Evolutionary conservation across 164 flowering plant genomes (phyloP), one percentile per base, ranked within the genome.

Genomic region (Magnolia officinalis): DNA sequence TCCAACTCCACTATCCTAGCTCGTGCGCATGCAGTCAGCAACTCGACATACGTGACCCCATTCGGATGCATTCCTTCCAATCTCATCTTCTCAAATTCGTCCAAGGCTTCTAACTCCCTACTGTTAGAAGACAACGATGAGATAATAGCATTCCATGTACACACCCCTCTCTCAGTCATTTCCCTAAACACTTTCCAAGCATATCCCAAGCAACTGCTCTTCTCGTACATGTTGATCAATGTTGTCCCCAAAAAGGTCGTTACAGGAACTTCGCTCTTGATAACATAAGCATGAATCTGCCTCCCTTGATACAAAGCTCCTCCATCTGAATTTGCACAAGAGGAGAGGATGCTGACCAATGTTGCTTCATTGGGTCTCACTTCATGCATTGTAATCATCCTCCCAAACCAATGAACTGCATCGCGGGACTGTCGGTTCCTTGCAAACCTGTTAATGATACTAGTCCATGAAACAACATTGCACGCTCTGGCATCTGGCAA

Each of bases 381-480:
- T 71, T 79, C 79, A 77, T 83, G 77, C 26, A 24, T 74, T 84
- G 8, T 59, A 5, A 90, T 80, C 96, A 92, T 92, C 78, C 75
- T 77, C 82, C 23, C 68, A 70, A 94, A 91, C 81, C 82, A 81
- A 74, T 21, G 3, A 61, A 92, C 69, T 1, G 89, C 96, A 61
- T 87, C 90, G 0, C n/a, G 19, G 72, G 77, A 88, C 18, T 67
- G 70, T 71, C 85, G 81, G 52, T 84, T 89, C 72, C 71, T 82
- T 50, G 78, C 81, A 74, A 88, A 87, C 77, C 98, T 96, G 78
- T 85, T 87, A 71, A 94, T 80, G 50, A 90, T 63, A 83, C 87
- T 87, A 0, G 94, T 94, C 98, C 98, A 92, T 0, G 98, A 90
- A 55, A 88, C 87, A 6, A 91, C 88, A 84, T 92, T n/a, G n/a